These are phyloP conservation scores for Echria macrotheca DNA, from an alignment of 495 filamentous ascomycete species.

Conservation along the genomic window DNA sequence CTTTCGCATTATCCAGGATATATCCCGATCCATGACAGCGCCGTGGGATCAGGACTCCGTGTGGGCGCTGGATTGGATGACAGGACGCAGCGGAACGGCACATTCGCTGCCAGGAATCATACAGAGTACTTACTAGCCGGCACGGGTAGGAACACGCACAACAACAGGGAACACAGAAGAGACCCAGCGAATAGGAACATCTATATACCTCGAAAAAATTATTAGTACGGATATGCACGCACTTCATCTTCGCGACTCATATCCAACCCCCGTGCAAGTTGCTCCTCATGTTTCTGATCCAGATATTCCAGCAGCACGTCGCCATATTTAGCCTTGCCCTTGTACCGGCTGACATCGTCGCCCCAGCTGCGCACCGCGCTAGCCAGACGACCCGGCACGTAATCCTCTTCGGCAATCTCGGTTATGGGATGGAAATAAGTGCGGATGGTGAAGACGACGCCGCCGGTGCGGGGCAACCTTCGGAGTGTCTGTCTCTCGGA, in stretches of 20 bases:
- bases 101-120: no score
- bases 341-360: constrained; percentile 76
- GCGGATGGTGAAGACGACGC: constrained; percentile 73
- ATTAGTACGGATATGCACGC: constrained; percentile 29
- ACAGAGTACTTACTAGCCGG: no score
- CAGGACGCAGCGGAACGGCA: constrained; percentile 2
- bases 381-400: constrained; percentile 66
- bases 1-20: constrained; percentile 16
- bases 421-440: constrained; percentile 72
- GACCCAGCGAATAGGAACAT: no score
- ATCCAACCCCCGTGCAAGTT: constrained; percentile 61
- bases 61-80: constrained; percentile 20
- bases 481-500: constrained; percentile 75
- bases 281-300: constrained; percentile 72
- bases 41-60: constrained; percentile 22
- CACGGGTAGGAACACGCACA: no score
- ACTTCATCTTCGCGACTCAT: constrained; percentile 56
- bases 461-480: constrained; percentile 66
- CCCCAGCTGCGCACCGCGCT: constrained; percentile 79
- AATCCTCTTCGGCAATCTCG: constrained; percentile 60
- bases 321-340: constrained; percentile 74
- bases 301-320: constrained; percentile 79
- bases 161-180: no score
- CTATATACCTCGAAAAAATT: no score
- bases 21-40: constrained; percentile 3